Percentiles rank a stretch among this genome's conserved stretches.
phyloP scores from a whole-genome alignment of 1,284 basidiomycete genomes.

The Termitomyces sp. region DNA sequence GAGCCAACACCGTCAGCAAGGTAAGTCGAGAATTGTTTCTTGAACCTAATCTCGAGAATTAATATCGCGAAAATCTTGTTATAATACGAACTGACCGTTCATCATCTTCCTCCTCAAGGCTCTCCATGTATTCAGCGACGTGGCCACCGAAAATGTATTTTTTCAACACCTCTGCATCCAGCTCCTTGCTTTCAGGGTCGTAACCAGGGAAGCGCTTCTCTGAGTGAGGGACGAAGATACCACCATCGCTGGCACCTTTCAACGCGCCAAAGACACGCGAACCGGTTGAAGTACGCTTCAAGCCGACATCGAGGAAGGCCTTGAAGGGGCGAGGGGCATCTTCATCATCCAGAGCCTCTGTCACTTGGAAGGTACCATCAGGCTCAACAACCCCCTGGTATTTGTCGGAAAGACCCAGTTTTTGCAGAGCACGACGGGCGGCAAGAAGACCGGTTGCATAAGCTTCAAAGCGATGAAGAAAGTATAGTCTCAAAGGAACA shows the following conservation, averaged over 20 bases:
- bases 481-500: neutral
- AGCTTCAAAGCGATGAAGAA: conserved; percentile 40
- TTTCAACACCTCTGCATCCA: conserved; percentile 93
- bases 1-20: conserved; percentile 94
- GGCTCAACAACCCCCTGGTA: conserved; percentile 96
- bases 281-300: conserved; percentile 97
- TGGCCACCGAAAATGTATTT: conserved; percentile 99
- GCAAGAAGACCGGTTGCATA: conserved; percentile 97
- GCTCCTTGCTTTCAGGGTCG: conserved; percentile 90
- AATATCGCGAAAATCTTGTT: conserved; percentile 3
- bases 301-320: conserved; percentile 96
- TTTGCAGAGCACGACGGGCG: conserved; percentile 92
- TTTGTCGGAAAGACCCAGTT: conserved; percentile 97
- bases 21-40: conserved; percentile 97
- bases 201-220: conserved; percentile 99
- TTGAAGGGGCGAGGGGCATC: conserved; percentile 98
- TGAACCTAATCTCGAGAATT: conserved; percentile 60
- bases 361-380: conserved; percentile 81
- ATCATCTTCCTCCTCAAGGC: conserved; percentile 98
- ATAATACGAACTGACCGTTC: conserved; percentile 55
- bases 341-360: conserved; percentile 84
- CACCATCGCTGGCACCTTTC: conserved; percentile 99
- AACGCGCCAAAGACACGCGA: conserved; percentile 98
- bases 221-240: conserved; percentile 97
- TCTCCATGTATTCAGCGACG: conserved; percentile 99